Base-by-base conservation (phyloP, 371 early-diverging fungal species). In the Mortierella sp. region DNA sequence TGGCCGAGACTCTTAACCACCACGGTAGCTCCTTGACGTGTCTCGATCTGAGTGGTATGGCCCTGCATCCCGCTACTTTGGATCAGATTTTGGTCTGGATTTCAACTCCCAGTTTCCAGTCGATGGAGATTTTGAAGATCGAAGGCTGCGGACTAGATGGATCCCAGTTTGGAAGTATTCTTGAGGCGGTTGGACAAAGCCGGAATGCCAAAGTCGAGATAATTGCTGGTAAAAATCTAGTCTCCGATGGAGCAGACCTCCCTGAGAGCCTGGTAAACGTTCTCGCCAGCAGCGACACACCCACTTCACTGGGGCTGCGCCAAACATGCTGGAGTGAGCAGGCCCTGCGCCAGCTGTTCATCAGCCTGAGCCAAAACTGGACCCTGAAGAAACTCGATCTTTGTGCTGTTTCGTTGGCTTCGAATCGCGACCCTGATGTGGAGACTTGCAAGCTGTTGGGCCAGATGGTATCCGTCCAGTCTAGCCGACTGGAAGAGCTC, bases 81-180 rank as follows among this genome's bases (percentile, higher is more conserved):
- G 76, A 74, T 21, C 76, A 74, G 56, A 60, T 74, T 13, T 42
- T 74, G 7, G 28, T 58, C 39, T 74, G 69, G 69, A 45, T 74
- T n/a, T 74, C 76, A 7, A 69, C 58, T 31, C 59, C 64, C n/a
- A 65, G 69, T 12, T 64, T 56, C 30, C 69, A 61, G 19, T 61
- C 69, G 3, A 43, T 74, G 0, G 69, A 74, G 41, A 56, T 60
- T 13, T 57, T 74, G 24, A 68, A 58, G 47, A 46, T 74, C 19
- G 76, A 74, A 28, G 70, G 76, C 30, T 74, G 76, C 54, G 76
- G 76, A 24, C 48, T 74, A 62, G 76, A 74, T 41, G 76, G 76
- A 12, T 56, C 50, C n/a, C 69, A 68, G 48, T 69, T 74, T 39
- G 65, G 57, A 0, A 74, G 62, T 41, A 64, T 74, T 14, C 65